phyloP scores from a whole-genome alignment of 345 rosid genomes.

The Citrus reticulata region DNA sequence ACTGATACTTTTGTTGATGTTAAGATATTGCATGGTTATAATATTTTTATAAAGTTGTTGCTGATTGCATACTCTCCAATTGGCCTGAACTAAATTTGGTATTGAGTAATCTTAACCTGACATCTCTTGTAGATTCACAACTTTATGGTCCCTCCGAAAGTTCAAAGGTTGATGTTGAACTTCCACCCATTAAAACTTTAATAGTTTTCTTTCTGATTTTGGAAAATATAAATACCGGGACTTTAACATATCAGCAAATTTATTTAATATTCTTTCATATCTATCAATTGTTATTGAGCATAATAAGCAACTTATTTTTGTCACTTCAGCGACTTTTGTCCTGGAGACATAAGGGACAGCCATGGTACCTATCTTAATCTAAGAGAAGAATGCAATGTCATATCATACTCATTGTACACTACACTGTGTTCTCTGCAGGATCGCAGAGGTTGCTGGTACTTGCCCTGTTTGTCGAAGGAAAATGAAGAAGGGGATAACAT shows the following conservation, averaged over 20 bases:
- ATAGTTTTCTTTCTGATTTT: not conserved
- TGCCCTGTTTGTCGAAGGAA: constrained; percentile 84
- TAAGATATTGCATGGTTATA: not conserved
- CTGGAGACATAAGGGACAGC: no score
- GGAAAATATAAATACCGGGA: not conserved
- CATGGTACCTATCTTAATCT: not conserved
- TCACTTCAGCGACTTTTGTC: not conserved
- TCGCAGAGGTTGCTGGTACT: constrained; percentile 70
- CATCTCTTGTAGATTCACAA: not conserved
- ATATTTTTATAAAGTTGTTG: not conserved
- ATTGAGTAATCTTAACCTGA: not conserved
- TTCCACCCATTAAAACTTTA: not conserved
- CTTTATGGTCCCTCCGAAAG: not conserved
- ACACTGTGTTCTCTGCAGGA: constrained; percentile 45
- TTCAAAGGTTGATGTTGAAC: not conserved
- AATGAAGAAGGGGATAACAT: constrained; percentile 59
- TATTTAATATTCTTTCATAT: not conserved
- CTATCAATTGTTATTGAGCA: not conserved
- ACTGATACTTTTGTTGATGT: not conserved
- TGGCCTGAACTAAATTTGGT: not conserved
- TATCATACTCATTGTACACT: not conserved
- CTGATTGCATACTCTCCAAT: not conserved
- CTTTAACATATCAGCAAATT: not conserved
- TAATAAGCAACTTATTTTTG: not conserved
- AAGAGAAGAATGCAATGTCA: not conserved